Conservation (phyloP, 352 stramenopile species). For the Elongisporangium anandrum region DNA sequence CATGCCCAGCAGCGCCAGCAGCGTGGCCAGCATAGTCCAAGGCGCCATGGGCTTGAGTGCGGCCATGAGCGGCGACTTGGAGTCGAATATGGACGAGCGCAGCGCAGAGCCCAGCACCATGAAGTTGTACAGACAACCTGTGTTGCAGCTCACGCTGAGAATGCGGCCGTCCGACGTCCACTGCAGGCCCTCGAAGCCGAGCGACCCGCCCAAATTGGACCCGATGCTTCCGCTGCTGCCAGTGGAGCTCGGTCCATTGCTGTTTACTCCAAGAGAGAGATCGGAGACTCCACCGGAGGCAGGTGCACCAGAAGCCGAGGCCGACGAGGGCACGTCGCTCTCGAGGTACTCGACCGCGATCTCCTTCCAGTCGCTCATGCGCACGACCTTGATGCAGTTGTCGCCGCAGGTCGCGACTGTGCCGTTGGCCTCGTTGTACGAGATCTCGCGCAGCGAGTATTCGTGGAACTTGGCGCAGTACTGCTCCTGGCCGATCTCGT, state of each 20-base stretch:
- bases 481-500: constrained; percentile 87
- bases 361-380: constrained; percentile 89
- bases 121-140: constrained; percentile 89
- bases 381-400: constrained; percentile 89
- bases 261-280: background rate
- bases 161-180: constrained; percentile 90
- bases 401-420: constrained; percentile 85
- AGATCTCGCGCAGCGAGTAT: constrained; percentile 68
- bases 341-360: constrained; percentile 77
- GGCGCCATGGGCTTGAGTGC: constrained; percentile 60
- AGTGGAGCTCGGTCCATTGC: constrained; percentile 1
- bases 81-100: constrained; percentile 49
- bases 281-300: background rate
- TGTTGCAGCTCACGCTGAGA: constrained; percentile 80
- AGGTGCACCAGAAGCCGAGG: constrained; percentile 15
- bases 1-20: constrained; percentile 24
- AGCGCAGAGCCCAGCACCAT: constrained; percentile 72
- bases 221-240: constrained; percentile 22
- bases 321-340: constrained; percentile 23
- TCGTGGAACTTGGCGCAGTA: constrained; percentile 85
- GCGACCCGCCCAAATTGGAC: constrained; percentile 8
- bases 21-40: constrained; percentile 55
- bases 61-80: constrained; percentile 50
- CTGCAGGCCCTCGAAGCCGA: constrained; percentile 69
- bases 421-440: constrained; percentile 79